These are phyloP conservation scores for Murraya paniculata DNA, from an alignment of 345 rosid genomes.

Conservation along the genomic window DNA sequence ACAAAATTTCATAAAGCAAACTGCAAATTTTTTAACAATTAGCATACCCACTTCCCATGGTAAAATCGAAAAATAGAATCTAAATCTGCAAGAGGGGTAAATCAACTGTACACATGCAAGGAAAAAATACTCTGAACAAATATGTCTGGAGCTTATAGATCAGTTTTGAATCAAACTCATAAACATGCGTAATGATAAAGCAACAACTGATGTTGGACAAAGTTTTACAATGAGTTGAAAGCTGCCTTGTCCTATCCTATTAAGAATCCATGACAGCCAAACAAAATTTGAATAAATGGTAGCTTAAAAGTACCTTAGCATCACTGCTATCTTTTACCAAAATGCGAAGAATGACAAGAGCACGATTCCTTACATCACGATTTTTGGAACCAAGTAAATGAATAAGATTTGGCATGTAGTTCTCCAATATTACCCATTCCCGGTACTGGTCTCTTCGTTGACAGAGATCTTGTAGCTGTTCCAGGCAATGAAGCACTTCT, in stretches of 20 bases:
- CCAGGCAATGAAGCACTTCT: slow-evolving; percentile 49
- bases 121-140: neutral
- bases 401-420: slow-evolving; percentile 49
- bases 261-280: neutral
- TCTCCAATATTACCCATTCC: slow-evolving; percentile 66
- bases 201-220: neutral
- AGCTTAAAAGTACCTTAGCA: slow-evolving; percentile 49
- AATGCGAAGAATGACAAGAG: slow-evolving; percentile 43
- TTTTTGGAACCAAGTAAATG: slow-evolving; percentile 44
- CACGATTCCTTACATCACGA: slow-evolving; percentile 38
- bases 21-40: neutral
- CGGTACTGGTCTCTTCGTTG: slow-evolving; percentile 51
- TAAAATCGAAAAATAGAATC: neutral
- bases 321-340: slow-evolving; percentile 50
- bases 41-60: neutral
- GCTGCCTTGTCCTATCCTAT: neutral
- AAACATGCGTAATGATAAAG: neutral
- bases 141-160: neutral
- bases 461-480: slow-evolving; percentile 53
- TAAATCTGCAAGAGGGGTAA: neutral
- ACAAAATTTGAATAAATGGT: neutral
- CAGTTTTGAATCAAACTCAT: neutral
- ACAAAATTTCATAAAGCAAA: neutral
- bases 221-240: neutral
- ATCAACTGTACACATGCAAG: neutral